Evolutionary conservation across 1,139 yeast genomes (phyloP).

Genomic region (Blastobotrys petasosporus): DNA sequence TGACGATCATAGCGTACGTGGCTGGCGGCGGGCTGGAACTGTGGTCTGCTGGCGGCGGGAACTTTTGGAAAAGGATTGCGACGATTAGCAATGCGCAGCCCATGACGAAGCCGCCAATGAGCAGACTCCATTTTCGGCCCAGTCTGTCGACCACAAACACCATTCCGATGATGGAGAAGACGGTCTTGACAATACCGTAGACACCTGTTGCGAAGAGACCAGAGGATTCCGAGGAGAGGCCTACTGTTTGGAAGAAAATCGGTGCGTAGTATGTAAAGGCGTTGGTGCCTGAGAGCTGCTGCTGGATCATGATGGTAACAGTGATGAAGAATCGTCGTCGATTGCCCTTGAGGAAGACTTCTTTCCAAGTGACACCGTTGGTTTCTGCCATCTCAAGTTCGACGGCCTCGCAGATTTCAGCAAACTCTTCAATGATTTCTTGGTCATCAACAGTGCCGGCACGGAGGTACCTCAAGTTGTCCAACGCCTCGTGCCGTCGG

Average conservation of each 20-base stretch:
- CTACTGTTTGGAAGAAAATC: slow-evolving; percentile 39
- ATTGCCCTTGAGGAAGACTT: slow-evolving; percentile 14
- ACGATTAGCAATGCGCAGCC: slow-evolving; percentile 31
- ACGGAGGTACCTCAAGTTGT: slow-evolving; percentile 37
- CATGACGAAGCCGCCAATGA: slow-evolving; percentile 44
- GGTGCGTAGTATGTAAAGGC: slow-evolving; percentile 45
- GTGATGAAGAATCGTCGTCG: slow-evolving; percentile 15
- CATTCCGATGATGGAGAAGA: slow-evolving; percentile 45
- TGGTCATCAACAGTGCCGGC: slow-evolving; percentile 13
- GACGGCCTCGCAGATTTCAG: slow-evolving; percentile 17
- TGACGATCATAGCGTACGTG: slow-evolving; percentile 21
- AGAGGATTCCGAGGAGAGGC: slow-evolving; percentile 43
- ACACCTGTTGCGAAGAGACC: slow-evolving; percentile 44
- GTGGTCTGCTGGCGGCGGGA: background rate
- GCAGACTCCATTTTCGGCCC: slow-evolving; percentile 47
- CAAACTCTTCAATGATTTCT: slow-evolving; percentile 18
- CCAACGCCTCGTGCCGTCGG: slow-evolving; percentile 42
- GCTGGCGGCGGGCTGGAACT: background rate
- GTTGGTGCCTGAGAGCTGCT: slow-evolving; percentile 18
- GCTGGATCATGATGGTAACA: slow-evolving; percentile 15
- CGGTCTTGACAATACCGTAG: slow-evolving; percentile 44
- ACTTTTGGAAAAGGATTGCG: slow-evolving; percentile 15
- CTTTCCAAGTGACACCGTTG: slow-evolving; percentile 14
- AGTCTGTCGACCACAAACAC: slow-evolving; percentile 42
- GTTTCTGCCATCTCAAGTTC: slow-evolving; percentile 14